phyloP scores from a whole-genome alignment of 2,329 filamentous ascomycete species.

The Proliferodiscus dingleyae region DNA sequence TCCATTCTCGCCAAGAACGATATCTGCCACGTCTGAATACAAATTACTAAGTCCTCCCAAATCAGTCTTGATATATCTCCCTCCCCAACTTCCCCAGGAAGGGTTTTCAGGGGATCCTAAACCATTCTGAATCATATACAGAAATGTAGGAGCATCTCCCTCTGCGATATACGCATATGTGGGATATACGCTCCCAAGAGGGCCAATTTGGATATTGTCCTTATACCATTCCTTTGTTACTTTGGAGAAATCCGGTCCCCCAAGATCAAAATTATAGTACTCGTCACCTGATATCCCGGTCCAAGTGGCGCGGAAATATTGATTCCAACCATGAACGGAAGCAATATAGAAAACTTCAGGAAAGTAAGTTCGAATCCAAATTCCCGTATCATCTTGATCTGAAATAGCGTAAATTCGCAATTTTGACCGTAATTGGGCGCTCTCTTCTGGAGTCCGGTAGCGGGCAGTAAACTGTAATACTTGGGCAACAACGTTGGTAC shows the following conservation, averaged over 20 bases:
- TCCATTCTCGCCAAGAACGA: constrained; percentile 31
- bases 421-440: constrained; percentile 30
- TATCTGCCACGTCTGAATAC: constrained; percentile 34
- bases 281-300: constrained; percentile 41
- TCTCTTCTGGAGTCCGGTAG: constrained; percentile 24
- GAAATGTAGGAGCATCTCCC: constrained; percentile 37
- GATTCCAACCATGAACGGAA: constrained; percentile 42
- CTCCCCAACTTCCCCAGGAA: constrained; percentile 40
- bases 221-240: constrained; percentile 40
- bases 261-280: constrained; percentile 39
- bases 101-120: constrained; percentile 27
- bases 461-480: constrained; percentile 34
- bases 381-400: constrained; percentile 44
- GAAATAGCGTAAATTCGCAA: constrained; percentile 42
- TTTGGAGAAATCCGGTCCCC: constrained; percentile 38
- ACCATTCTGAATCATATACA: constrained; percentile 36
- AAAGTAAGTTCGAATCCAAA: constrained; percentile 41
- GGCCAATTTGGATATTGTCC: constrained; percentile 42
- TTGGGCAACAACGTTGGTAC: constrained; percentile 41
- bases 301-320: constrained; percentile 43
- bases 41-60: constrained; percentile 15
- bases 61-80: constrained; percentile 33
- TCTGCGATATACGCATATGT: constrained; percentile 40
- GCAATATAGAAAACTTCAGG: constrained; percentile 43
- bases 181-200: constrained; percentile 35